These are phyloP conservation scores for Myxozyma kluyveri DNA, from an alignment of 805 yeast species.

Conservation along the genomic window DNA sequence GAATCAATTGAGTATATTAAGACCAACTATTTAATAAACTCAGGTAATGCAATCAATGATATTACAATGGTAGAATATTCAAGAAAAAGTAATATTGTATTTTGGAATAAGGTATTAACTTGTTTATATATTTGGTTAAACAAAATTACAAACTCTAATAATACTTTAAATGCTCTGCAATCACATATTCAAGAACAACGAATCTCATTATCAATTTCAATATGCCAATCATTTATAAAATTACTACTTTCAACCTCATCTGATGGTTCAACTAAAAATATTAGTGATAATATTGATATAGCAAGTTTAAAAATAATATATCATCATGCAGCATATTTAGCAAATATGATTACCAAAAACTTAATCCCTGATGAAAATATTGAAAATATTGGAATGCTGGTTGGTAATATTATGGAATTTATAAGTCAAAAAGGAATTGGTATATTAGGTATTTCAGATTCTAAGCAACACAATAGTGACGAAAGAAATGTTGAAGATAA, in stretches of 20 bases:
- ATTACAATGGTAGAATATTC: too few species aligned
- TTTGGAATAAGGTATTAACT: neutral
- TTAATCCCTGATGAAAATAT: neutral
- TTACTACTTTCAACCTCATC: neutral
- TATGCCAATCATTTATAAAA: conserved; percentile 4
- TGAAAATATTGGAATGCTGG: too few species aligned
- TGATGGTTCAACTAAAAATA: neutral
- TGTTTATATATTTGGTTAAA: neutral
- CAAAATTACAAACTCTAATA: neutral
- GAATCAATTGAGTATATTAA: neutral
- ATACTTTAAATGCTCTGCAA: neutral
- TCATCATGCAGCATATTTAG: neutral
- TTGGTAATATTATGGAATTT: neutral
- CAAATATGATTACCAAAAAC: neutral
- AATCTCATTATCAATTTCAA: neutral
- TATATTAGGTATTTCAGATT: neutral
- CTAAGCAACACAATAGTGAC: neutral
- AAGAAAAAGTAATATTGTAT: too few species aligned
- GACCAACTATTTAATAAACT: too few species aligned
- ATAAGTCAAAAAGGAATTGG: neutral
- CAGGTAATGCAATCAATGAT: too few species aligned
- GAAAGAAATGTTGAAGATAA: conserved; percentile 1
- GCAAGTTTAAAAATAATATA: conserved; percentile 1
- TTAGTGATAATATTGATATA: neutral
- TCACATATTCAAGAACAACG: neutral